phyloP scores from a whole-genome alignment of 2,329 filamentous ascomycete genomes.

The Colletotrichum aenigma region DNA sequence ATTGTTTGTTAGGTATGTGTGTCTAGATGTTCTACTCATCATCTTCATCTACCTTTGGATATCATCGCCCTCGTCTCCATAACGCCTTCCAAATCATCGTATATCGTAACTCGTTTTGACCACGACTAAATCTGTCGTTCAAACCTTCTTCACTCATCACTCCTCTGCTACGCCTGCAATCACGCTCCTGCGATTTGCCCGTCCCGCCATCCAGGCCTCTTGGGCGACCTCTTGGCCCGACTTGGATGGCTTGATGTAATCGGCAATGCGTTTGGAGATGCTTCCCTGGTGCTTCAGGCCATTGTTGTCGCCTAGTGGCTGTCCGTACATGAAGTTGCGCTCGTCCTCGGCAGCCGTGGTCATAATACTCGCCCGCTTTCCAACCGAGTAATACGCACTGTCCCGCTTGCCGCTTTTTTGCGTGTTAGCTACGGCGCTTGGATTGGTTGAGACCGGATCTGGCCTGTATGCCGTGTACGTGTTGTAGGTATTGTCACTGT shows the following conservation, averaged over 20 bases:
- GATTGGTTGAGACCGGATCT: not conserved
- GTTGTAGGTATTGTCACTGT: constrained; percentile 2
- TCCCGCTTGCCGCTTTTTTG: not conserved
- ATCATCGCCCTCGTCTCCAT: not conserved
- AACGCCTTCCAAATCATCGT: not conserved
- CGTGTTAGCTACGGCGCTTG: not conserved
- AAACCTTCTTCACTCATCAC: not conserved
- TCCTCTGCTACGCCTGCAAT: not conserved
- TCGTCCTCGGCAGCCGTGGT: constrained; percentile 2
- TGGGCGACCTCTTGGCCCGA: not conserved
- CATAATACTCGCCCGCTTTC: constrained; percentile 12
- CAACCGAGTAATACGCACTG: constrained; percentile 12
- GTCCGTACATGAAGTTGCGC: not conserved
- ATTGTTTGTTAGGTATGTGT: not conserved
- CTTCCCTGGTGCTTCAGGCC: constrained; percentile 27
- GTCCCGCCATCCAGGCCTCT: constrained; percentile 1
- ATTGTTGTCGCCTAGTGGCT: not conserved
- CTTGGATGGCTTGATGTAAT: constrained; percentile 36
- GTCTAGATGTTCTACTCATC: not conserved
- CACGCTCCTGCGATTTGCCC: constrained; percentile 2
- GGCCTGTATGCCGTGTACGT: not conserved
- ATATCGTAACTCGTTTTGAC: not conserved
- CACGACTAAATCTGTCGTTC: not conserved
- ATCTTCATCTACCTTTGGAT: not conserved
- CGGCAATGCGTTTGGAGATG: constrained; percentile 53